Percentiles rank a stretch among this genome's conserved stretches.
Evolutionary conservation across 306 rosid genomes (phyloP).

Genomic region (Quercus alba): DNA sequence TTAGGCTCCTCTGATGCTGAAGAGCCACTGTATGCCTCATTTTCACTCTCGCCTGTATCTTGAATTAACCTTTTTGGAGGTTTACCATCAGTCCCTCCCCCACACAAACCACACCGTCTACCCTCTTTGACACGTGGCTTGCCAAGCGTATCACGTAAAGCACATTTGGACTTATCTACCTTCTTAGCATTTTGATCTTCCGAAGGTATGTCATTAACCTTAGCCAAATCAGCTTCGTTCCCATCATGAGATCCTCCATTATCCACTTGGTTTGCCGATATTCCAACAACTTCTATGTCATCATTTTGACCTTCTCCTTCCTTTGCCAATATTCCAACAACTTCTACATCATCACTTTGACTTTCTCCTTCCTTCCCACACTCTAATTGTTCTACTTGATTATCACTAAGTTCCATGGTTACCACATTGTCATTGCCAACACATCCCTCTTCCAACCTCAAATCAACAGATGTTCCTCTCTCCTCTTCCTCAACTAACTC

Average conservation of each 20-base stretch:
- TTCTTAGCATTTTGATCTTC: conserved; percentile 26
- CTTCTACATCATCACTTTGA: conserved; percentile 35
- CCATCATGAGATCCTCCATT: conserved; percentile 36
- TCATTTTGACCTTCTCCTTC: conserved; percentile 41
- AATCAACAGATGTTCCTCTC: conserved; percentile 23
- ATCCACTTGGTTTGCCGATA: conserved; percentile 30
- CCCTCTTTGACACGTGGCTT: conserved; percentile 72
- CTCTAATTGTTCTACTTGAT: conserved; percentile 40
- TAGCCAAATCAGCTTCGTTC: conserved; percentile 25
- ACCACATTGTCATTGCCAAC: conserved; percentile 29
- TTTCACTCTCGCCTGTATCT: conserved; percentile 76
- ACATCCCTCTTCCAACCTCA: conserved; percentile 37
- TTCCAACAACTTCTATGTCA: conserved; percentile 35
- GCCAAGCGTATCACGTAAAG: conserved; percentile 27
- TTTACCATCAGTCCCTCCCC: conserved; percentile 88
- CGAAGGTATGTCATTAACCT: conserved; percentile 31
- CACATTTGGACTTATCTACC: conserved; percentile 30
- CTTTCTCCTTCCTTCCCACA: conserved; percentile 35
- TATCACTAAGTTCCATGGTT: conserved; percentile 28
- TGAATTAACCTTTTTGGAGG: conserved; percentile 76
- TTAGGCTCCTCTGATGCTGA: conserved; percentile 80
- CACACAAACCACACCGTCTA: conserved; percentile 88
- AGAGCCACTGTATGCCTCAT: conserved; percentile 78
- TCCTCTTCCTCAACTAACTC: conserved; percentile 26
- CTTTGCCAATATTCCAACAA: conserved; percentile 23